These are phyloP conservation scores for Fraxinus baroniana DNA, from an alignment of 305 asterid species.

Conservation along the genomic window DNA sequence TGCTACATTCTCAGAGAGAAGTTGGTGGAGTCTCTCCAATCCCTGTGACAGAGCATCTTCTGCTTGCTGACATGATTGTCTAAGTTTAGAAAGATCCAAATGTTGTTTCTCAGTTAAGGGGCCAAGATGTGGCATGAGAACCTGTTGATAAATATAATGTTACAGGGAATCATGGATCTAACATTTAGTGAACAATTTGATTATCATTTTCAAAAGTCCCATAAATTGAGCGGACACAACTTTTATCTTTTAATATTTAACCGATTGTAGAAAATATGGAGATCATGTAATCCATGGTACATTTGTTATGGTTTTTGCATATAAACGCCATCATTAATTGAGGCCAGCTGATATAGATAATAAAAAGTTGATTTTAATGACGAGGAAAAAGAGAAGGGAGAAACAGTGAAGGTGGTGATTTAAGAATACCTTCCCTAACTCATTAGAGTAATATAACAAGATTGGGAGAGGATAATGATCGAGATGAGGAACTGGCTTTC, in stretches of 20 bases:
- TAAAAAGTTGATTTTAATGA: background rate
- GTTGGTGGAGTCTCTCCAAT: slow-evolving; percentile 67
- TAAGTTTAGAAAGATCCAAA: slow-evolving; percentile 43
- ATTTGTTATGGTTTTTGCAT: background rate
- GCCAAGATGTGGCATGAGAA: slow-evolving; percentile 58
- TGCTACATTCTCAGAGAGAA: slow-evolving; percentile 54
- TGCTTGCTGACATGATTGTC: slow-evolving; percentile 83
- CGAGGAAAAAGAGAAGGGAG: background rate
- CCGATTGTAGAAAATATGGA: background rate
- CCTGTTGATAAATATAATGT: slow-evolving; percentile 38
- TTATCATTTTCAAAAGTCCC: background rate
- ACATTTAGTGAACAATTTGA: background rate
- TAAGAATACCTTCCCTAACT: background rate
- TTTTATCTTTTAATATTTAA: background rate
- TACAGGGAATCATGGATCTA: background rate
- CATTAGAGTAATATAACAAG: background rate
- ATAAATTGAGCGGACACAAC: background rate
- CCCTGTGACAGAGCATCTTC: slow-evolving; percentile 92
- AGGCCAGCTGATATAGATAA: background rate
- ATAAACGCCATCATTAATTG: background rate
- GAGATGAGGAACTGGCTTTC: background rate
- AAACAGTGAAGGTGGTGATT: background rate
- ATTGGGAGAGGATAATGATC: background rate
- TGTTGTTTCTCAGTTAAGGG: slow-evolving; percentile 55
- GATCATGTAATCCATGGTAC: background rate